phyloP scores from a whole-genome alignment of 1,284 basidiomycete species.

The Cutaneotrichosporon daszewskae region DNA sequence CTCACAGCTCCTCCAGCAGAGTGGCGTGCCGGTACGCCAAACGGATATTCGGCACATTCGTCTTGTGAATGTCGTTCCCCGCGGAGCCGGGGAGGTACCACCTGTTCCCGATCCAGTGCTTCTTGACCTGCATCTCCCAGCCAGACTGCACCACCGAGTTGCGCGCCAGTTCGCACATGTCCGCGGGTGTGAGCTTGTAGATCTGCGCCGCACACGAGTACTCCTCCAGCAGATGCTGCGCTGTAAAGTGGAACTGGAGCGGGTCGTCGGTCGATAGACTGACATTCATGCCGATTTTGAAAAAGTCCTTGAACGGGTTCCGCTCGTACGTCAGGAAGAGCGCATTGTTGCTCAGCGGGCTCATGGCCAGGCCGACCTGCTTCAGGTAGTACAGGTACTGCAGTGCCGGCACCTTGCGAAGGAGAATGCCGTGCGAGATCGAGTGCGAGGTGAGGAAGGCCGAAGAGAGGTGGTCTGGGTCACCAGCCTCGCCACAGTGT shows the following conservation, averaged over 20 bases:
- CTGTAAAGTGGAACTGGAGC: slow-evolving; percentile 89
- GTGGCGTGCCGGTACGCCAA: slow-evolving; percentile 85
- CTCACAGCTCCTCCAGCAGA: slow-evolving; percentile 68
- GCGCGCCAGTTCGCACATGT: slow-evolving; percentile 80
- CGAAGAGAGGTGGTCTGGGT: slow-evolving; percentile 93
- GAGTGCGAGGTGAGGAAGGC: slow-evolving; percentile 95
- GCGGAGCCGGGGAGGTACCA: slow-evolving; percentile 84
- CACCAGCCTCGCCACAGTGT: slow-evolving; percentile 96
- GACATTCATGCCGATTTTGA: slow-evolving; percentile 93
- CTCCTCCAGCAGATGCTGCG: slow-evolving; percentile 90
- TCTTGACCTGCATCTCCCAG: slow-evolving; percentile 98
- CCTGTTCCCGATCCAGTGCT: slow-evolving; percentile 87
- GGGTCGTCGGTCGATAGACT: slow-evolving; percentile 72
- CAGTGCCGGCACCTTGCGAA: slow-evolving; percentile 90
- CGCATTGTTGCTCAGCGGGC: slow-evolving; percentile 94
- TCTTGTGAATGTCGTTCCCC: slow-evolving; percentile 93
- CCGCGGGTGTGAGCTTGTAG: slow-evolving; percentile 71
- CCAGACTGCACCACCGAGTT: slow-evolving; percentile 96
- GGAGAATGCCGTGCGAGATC: slow-evolving; percentile 95
- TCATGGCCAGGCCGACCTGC: slow-evolving; percentile 97
- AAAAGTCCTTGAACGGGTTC: slow-evolving; percentile 95
- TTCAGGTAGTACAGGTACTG: slow-evolving; percentile 90
- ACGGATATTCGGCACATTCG: slow-evolving; percentile 90
- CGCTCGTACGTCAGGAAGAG: slow-evolving; percentile 92
- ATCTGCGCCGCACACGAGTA: slow-evolving; percentile 98